Evolutionary conservation across 257 asterid species (phyloP).

Genomic region (Primulina eburnea): DNA sequence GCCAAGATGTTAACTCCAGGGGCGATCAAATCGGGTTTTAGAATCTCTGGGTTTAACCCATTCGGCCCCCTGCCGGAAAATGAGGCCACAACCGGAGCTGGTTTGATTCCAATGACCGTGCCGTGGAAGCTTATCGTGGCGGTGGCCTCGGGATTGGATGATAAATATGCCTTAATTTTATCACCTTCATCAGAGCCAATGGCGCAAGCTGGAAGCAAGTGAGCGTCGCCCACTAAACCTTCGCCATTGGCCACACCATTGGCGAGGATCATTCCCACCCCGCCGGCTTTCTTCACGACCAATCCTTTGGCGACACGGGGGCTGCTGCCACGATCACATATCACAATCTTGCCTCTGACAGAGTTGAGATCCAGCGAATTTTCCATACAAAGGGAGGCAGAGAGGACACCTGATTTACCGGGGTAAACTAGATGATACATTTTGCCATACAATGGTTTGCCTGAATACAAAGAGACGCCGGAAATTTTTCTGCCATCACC

Average conservation of each 20-base stretch:
- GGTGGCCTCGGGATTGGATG: slow-evolving; percentile 40
- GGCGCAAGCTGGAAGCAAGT: slow-evolving; percentile 77
- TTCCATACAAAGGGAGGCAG: slow-evolving; percentile 94
- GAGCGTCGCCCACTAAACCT: slow-evolving; percentile 93
- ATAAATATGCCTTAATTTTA: slow-evolving; percentile 54
- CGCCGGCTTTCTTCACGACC: slow-evolving; percentile 87
- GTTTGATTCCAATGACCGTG: slow-evolving; percentile 72
- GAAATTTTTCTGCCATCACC: slow-evolving; percentile 59
- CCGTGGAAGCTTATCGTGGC: slow-evolving; percentile 73
- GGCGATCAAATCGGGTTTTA: slow-evolving; percentile 86
- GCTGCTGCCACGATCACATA: slow-evolving; percentile 91
- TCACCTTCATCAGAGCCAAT: slow-evolving; percentile 77
- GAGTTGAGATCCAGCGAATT: slow-evolving; percentile 63
- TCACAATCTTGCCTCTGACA: slow-evolving; percentile 75
- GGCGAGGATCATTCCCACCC: slow-evolving; percentile 89
- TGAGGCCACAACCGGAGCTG: slow-evolving; percentile 95
- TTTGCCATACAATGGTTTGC: slow-evolving; percentile 57
- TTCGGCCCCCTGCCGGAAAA: slow-evolving; percentile 90
- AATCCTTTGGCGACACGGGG: slow-evolving; percentile 91
- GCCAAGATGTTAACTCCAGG: slow-evolving; percentile 95
- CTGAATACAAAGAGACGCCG: slow-evolving; percentile 86
- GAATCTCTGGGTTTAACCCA: slow-evolving; percentile 79
- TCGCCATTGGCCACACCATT: slow-evolving; percentile 87
- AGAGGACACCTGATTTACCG: slow-evolving; percentile 73
- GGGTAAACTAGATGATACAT: slow-evolving; percentile 81